phyloP scores from a whole-genome alignment of 2,329 filamentous ascomycete genomes.

The Aspergillus eucalypticola region DNA sequence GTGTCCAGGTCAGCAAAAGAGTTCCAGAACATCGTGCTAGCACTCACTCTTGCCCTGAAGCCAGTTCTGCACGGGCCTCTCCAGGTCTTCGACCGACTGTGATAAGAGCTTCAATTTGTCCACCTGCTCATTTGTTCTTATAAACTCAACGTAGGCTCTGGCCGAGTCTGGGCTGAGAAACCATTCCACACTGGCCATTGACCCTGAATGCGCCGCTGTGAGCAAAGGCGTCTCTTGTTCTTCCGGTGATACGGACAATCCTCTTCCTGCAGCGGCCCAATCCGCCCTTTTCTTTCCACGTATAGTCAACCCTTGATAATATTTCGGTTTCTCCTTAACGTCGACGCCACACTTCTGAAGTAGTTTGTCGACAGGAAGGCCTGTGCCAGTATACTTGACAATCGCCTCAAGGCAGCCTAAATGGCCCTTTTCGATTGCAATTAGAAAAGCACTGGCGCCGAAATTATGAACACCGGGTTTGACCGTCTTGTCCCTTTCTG shows the following conservation, averaged over 20 bases:
- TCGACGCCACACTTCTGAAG: constrained; percentile 66
- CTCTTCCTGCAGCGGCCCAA: constrained; percentile 68
- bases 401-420: constrained; percentile 51
- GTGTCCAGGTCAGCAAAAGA: neutral
- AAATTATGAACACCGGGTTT: constrained; percentile 17
- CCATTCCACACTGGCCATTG: constrained; percentile 71
- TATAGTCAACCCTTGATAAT: constrained; percentile 75
- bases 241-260: neutral
- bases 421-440: constrained; percentile 47
- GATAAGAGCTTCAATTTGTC: constrained; percentile 62
- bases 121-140: constrained; percentile 62
- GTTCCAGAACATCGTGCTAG: neutral
- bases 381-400: constrained; percentile 67
- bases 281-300: constrained; percentile 72
- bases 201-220: constrained; percentile 44
- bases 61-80: constrained; percentile 29
- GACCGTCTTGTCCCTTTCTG: constrained; percentile 8
- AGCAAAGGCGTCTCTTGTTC: constrained; percentile 31
- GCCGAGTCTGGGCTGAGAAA: constrained; percentile 71
- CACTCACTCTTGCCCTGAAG: constrained; percentile 52
- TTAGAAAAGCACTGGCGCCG: constrained; percentile 33
- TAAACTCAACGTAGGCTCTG: constrained; percentile 68
- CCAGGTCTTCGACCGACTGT: constrained; percentile 38
- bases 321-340: constrained; percentile 64
- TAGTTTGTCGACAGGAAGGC: constrained; percentile 67